Evolutionary conservation across 495 filamentous ascomycete genomes (phyloP).

Genomic region (Cercophora newfieldiana): DNA sequence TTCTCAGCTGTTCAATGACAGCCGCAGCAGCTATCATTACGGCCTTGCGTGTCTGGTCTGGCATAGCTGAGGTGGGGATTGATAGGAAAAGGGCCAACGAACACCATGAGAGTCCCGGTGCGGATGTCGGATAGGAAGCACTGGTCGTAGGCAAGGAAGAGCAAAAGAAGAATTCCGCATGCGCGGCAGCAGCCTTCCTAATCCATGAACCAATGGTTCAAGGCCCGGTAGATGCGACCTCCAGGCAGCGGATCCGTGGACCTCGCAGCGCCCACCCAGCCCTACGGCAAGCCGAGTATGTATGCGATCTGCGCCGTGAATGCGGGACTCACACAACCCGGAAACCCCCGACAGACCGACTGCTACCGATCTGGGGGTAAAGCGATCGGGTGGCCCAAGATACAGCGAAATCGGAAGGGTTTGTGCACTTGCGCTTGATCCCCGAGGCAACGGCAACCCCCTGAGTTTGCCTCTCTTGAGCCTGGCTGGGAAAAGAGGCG

Average conservation of each 20-base stretch:
- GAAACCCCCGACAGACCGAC: not conserved
- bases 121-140: conserved; percentile 2
- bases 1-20: not conserved
- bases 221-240: not conserved
- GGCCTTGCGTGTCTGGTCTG: not conserved
- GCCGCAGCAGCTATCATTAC: conserved; percentile 3
- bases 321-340: not conserved
- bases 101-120: not conserved
- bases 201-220: not conserved
- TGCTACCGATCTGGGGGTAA: not conserved
- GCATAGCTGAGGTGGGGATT: not conserved
- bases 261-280: conserved; percentile 7
- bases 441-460: not conserved
- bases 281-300: conserved; percentile 14
- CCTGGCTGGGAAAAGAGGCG: not conserved
- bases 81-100: not conserved
- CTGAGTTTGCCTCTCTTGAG: not conserved
- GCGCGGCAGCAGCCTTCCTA: not conserved
- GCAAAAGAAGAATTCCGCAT: not conserved
- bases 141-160: not conserved
- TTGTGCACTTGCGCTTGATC: not conserved
- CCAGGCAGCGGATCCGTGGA: conserved; percentile 3
- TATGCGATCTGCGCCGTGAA: not conserved
- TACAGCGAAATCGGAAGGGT: not conserved
- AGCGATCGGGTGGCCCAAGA: not conserved